Evolutionary conservation across 140 eudicot species (phyloP), one percentile per base, ranked within the genome.

Genomic region (Ambrosia hybrid): DNA sequence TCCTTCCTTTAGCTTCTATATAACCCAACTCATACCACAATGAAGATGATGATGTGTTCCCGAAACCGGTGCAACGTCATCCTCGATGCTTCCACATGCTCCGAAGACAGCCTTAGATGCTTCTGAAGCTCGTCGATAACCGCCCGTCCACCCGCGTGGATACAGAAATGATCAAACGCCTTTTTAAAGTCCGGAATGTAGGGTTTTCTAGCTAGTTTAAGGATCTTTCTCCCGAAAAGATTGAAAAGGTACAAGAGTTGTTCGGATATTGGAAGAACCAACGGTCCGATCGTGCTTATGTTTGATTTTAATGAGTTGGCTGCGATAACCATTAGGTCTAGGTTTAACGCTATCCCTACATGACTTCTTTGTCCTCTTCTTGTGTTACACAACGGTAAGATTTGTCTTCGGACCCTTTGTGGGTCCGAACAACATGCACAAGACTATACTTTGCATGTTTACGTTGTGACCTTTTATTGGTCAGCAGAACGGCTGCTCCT

Each of bases 241-340:
- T 85, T 70, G 5, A 84, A 4, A 3, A 79, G 80, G 48, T 82
- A 87, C 64, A 72, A 59, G 45, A 87, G 51, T 43, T 84, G 87
- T 57, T 87, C 94, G 3, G 87, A 77, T 5, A 56, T 53, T 0
- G 94, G 94, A 45, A 87, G 87, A 30, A 87, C 90, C 8, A 82
- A 68, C 1, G 94, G 94, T 9, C 88, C 94, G 6, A 84, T 58
- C 10, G 94, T 77, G 73, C 88, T 82, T 0, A 87, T 87, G 74
- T 87, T 87, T 0, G 94, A 55, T 60, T 82, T 87, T 65, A 87
- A 55, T 0, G 90, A 81, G 37, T 79, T 73, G 0, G 81, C 94
- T 0, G 94, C 94, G 12, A 87, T 80, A 10, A 52, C 68, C 94
- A 87, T 87, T 11, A 87, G 84, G 61, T 87, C 89, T 3, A 84